Evolutionary conservation across 306 rosid genomes (phyloP).

Genomic region (Ziziphus jujuba): DNA sequence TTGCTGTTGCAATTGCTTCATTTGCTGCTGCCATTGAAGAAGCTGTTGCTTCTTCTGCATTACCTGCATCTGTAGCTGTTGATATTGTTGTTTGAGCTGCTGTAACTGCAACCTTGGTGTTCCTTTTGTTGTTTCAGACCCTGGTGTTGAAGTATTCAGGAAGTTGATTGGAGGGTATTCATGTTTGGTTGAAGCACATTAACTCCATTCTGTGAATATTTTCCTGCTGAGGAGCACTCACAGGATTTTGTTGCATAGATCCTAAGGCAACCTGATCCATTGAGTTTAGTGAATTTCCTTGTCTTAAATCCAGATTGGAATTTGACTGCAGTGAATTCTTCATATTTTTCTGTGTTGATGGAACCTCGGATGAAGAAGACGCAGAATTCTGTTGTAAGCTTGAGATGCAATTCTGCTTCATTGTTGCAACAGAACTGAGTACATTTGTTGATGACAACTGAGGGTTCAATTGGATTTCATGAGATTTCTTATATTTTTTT

Average conservation of each 20-base stretch:
- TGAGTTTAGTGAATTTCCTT: constrained; percentile 57
- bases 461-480: too few species aligned
- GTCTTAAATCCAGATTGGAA: constrained; percentile 58
- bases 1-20: constrained; percentile 22
- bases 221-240: constrained; percentile 61
- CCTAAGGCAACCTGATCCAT: constrained; percentile 57
- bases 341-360: constrained; percentile 61
- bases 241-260: constrained; percentile 70
- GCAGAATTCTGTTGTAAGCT: constrained; percentile 69
- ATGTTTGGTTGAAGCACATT: constrained; percentile 59
- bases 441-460: constrained; percentile 64
- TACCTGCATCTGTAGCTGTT: constrained; percentile 45
- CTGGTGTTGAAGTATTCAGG: constrained; percentile 62
- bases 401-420: constrained; percentile 56
- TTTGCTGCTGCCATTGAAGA: constrained; percentile 42
- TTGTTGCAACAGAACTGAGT: constrained; percentile 48
- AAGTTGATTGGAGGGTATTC: constrained; percentile 52
- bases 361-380: constrained; percentile 47
- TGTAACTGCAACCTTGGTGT: constrained; percentile 43
- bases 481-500: too few species aligned
- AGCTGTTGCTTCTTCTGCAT: constrained; percentile 58
- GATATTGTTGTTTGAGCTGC: constrained; percentile 62
- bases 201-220: constrained; percentile 65
- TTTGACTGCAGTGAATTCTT: constrained; percentile 63
- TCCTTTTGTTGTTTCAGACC: constrained; percentile 71